Evolutionary conservation across 805 yeast species (phyloP), one percentile per base, ranked within the genome.

Genomic region (Lipomyces orientalis): DNA sequence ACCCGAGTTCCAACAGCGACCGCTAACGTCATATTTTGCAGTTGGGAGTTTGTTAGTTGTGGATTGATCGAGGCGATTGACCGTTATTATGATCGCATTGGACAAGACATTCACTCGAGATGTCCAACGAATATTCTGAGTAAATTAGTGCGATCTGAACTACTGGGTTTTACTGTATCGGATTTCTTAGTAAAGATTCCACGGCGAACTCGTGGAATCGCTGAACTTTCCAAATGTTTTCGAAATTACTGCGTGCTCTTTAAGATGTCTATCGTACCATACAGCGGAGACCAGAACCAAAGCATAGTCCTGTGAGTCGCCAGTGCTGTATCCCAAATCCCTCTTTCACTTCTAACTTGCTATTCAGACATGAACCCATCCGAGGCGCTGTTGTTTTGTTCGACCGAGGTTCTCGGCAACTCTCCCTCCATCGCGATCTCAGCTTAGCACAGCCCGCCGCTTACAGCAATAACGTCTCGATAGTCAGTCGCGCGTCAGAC

Each of bases 211-310:
- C 16, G 43, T 37, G 16, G 43, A 37, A 37, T 37, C 9, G 29
- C 43, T 37, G 16, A 37, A 12, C 12, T 37, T 35, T 35, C 39
- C 16, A 35, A 35, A 35, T 35, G 39, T 14, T 35, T 10, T 35
- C 10, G 16, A 4, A 16, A 25, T 25, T 12, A 19, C 5, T 16
- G 19, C 19, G 10, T n/a, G 12, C 34, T 22, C 31, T 52, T 35
- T 25, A 25, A 52, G 31, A 69, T 69, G 72, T 69, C 72, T 31
- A 58, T 69, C 29, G 52, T 69, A 33, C 72, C 69, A 25, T 69
- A 69, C 51, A 55, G 31, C 31, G 57, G 51, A n/a, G 59, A 67
- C 46, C 61, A 60, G 29, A 54, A 57, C 22, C 68, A 62, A 39
- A 59, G 65, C 64, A 64, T 69, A 14, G 72, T 69, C 4, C 57